Evolutionary conservation across 306 rosid genomes (phyloP).

Genomic region (Lathyrus aphaca): DNA sequence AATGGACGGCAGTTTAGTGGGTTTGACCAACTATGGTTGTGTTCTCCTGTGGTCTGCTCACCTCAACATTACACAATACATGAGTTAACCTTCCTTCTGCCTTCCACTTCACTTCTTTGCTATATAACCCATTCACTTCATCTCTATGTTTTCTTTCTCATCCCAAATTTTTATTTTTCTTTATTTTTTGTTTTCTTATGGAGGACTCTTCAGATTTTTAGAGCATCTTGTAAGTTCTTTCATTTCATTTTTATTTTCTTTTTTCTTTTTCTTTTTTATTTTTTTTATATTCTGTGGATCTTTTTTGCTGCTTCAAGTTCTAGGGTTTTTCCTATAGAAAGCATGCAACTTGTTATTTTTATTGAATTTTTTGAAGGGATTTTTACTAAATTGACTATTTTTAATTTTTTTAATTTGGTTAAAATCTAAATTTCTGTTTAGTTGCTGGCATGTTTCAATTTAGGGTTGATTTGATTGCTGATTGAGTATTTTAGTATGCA

Average conservation of each 20-base stretch:
- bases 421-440: conserved; percentile 33
- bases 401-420: conserved; percentile 4
- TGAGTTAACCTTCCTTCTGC: conserved; percentile 15
- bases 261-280: background rate
- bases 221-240: conserved; percentile 50
- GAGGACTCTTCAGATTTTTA: conserved; percentile 35
- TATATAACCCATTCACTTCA: conserved; percentile 16
- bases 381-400: conserved; percentile 17
- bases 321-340: conserved; percentile 37
- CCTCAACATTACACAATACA: background rate
- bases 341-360: conserved; percentile 5
- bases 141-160: conserved; percentile 39
- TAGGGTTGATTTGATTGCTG: conserved; percentile 37
- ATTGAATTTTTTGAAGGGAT: conserved; percentile 21
- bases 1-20: conserved; percentile 45
- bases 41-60: conserved; percentile 34
- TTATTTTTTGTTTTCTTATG: conserved; percentile 25
- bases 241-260: background rate
- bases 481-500: conserved; percentile 22
- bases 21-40: conserved; percentile 52
- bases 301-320: conserved; percentile 25
- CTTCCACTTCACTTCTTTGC: too few relatives aligned
- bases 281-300: conserved; percentile 17
- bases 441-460: conserved; percentile 20
- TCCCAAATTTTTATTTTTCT: background rate